These are phyloP conservation scores for Carex parvula DNA, from an alignment of 176 grass and related monocot species.

Conservation along the genomic window DNA sequence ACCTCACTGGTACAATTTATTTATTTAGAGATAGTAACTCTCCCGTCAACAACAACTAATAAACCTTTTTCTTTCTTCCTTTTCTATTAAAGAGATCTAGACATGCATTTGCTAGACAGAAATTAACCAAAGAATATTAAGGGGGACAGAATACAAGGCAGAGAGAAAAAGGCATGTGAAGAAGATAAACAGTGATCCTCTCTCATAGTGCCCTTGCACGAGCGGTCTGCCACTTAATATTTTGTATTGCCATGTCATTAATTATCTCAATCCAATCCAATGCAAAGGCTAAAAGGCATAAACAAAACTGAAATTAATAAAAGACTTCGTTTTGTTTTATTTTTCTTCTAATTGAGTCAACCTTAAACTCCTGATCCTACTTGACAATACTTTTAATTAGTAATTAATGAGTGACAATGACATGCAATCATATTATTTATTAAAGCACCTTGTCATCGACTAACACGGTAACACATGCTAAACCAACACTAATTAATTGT, in stretches of 20 bases:
- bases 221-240: slow-evolving; percentile 11
- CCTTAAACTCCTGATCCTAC: no score
- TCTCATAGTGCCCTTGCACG: not conserved
- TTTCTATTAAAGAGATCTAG: not conserved
- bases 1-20: no score
- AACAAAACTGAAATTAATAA: not conserved
- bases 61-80: not conserved
- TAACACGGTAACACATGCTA: no score
- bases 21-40: no score
- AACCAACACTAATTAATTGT: no score
- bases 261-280: not conserved
- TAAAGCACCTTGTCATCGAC: no score
- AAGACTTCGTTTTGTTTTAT: no score
- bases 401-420: no score
- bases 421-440: no score
- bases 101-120: not conserved
- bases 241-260: not conserved
- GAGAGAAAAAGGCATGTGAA: slow-evolving; percentile 32
- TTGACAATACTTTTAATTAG: no score
- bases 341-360: no score
- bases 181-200: not conserved
- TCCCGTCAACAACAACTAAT: no score
- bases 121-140: slow-evolving; percentile 28
- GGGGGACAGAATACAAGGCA: slow-evolving; percentile 1
- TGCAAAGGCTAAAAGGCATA: not conserved